These are phyloP conservation scores for Thymus quinquecostatus DNA, from an alignment of 257 asterid genomes.

Conservation along the genomic window DNA sequence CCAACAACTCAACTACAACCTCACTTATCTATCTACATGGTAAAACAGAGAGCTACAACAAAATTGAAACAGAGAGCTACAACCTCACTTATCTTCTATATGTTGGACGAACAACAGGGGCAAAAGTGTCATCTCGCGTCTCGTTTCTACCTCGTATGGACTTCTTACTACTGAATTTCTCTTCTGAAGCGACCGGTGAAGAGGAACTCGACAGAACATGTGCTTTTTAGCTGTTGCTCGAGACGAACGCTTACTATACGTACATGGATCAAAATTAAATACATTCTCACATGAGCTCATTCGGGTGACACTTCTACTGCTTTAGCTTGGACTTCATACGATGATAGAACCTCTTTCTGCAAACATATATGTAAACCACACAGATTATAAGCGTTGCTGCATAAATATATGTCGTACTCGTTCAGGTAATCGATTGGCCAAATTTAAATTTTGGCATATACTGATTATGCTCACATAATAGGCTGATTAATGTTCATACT, in stretches of 20 bases:
- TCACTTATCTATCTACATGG: constrained; percentile 23
- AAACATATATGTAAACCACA: constrained; percentile 30
- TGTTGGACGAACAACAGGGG: constrained; percentile 16
- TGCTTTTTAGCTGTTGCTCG: constrained; percentile 11
- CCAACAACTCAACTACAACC: background rate
- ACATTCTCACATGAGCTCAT: constrained; percentile 17
- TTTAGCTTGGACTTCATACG: constrained; percentile 49
- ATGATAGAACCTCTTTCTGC: constrained; percentile 67
- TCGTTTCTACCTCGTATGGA: constrained; percentile 14
- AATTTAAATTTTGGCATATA: too few relatives aligned
- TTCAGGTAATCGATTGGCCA: too few relatives aligned
- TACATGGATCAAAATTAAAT: constrained; percentile 7
- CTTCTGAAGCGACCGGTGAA: background rate
- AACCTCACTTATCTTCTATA: background rate
- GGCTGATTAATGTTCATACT: too few relatives aligned
- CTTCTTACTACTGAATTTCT: constrained; percentile 14
- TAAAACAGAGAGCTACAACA: constrained; percentile 5
- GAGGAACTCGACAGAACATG: background rate
- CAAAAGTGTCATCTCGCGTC: constrained; percentile 18
- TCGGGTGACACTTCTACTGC: constrained; percentile 48
- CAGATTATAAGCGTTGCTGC: background rate
- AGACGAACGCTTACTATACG: constrained; percentile 8
- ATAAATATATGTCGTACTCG: background rate
- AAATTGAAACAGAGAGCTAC: background rate
- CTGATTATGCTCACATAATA: too few relatives aligned